A percentile compares a stretch with the other conserved stretches of the same genome.
Conservation (phyloP, 2,329 filamentous ascomycete genomes). For the Mycosphaerella sp. region DNA sequence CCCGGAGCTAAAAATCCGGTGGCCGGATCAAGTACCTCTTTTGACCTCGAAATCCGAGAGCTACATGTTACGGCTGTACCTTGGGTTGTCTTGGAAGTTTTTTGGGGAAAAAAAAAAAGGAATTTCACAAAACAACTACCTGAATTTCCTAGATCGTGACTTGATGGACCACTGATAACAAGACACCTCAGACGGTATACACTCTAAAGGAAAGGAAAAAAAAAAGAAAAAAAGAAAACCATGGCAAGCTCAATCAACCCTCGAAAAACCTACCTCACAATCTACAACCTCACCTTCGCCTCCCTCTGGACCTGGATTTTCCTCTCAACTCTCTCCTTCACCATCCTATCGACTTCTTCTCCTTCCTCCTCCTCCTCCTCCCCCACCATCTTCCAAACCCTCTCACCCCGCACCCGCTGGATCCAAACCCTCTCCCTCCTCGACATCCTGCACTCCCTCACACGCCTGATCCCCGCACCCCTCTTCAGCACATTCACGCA, state of each 20-base stretch:
- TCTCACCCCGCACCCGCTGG: conserved; percentile 1
- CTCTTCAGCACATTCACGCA: conserved; percentile 10
- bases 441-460: conserved; percentile 6
- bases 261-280: background rate
- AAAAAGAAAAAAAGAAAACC: background rate
- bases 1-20: conserved; percentile 2
- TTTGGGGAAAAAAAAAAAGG: too few species aligned
- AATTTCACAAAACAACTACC: background rate
- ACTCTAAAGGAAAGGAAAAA: too few species aligned
- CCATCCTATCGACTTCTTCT: too few species aligned
- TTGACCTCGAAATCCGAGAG: background rate
- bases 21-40: conserved; percentile 4
- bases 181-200: too few species aligned
- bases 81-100: too few species aligned
- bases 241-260: background rate
- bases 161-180: too few species aligned
- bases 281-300: conserved; percentile 2
- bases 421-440: conserved; percentile 7
- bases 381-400: background rate
- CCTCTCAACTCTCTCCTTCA: background rate
- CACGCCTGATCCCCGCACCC: conserved; percentile 6
- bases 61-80: too few species aligned
- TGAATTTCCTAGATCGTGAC: background rate
- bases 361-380: background rate
- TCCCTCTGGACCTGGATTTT: background rate